Base-by-base conservation (phyloP, 2,329 filamentous ascomycete species). In the Pezicula neosporulosa region DNA sequence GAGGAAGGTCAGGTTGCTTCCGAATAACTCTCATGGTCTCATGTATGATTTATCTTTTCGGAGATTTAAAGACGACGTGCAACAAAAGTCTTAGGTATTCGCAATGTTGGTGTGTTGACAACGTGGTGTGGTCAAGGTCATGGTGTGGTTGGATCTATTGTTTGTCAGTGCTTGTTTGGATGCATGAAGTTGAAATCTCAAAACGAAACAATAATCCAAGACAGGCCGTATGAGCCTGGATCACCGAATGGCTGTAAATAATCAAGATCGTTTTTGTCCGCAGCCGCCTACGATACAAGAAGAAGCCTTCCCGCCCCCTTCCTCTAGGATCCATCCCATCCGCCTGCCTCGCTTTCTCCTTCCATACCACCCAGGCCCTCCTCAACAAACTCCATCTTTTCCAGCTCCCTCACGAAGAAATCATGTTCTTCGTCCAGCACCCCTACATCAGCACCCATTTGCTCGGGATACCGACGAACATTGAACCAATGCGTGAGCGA, bases 401-500 rank as follows among this genome's bases (percentile, higher is more conserved):
- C 88, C 47, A 93, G 72, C 70, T 93, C 89, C 24, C 87, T 76
- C 36, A 82, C 79, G 65, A 93, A 93, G 66, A 93, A 93, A 64
- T 92, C 88, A 56, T 87, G 80, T 68, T 91, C 86, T 64, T 89
- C 86, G 47, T 82, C 78, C 66, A 88, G 73, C 42, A 86, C 77
- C 9, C 77, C 74, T 15, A 65, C 63, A 48, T 69, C 63, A 6
- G 61, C 73, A n/a, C 66, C 80, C 79, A 96, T 89, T 52, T 86
- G 82, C 52, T 91, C 87, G 18, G 89, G 88, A 64, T 95, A 97
- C 56, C 83, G 73, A 51, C 89, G 81, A 61, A 96, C 75, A 68
- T 97, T 96, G 75, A 89, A 90, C 91, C 94, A 99, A 68, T 97
- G 91, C 48, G 93, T 97, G 57, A 99, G 70, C 39, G 89, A 90